Base-by-base conservation (phyloP, 2,329 filamentous ascomycete species). In the Endocalyx cinctus region DNA sequence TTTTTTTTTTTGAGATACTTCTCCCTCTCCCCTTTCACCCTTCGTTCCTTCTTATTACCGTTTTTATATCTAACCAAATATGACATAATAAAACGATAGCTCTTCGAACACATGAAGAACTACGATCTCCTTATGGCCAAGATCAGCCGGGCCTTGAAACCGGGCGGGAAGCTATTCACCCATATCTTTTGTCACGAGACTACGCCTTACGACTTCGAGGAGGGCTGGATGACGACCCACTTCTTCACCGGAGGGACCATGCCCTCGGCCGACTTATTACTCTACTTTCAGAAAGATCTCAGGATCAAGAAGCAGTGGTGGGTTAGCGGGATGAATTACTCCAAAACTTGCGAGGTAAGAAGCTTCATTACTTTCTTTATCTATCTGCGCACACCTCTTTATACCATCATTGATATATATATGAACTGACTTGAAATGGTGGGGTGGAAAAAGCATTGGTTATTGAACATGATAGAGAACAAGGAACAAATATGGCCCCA, bases 101-200 rank as follows among this genome's bases (percentile, higher is more conserved):
- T 85, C 10, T 84, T 86, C 50, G 81, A 85, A 54, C 82, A 85
- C 57, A 84, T 85, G 80, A 85, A 85, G 55, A 85, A 85, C 56
- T 84, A 85, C 57, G 72, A 80, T 41, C 61, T 77, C 10, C 69
- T 85, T 16, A 73, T 85, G 62, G 68, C 70, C 27, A 85, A 85
- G 55, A 60, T 84, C 12, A 52, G 67, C 4, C 63, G 69, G 18
- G 69, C 78, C 3, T 61, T 85, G 34, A 79, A 74, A 44, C 72
- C 77, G 0, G 66, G 67, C 2, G 82, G 81, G 5, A 82, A 83
- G 59, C 63, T 84, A 11, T 84, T 85, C 48, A 74, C 84, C 36
- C 81, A 85, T 46, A 74, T 82, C 33, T 84, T 85, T 49, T 67
- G 67, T 22, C 79, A 85, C 56, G 70, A 67, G 46, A 69, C 66